These are phyloP conservation scores for Urtica urens DNA, from an alignment of 306 rosid genomes.

Conservation along the genomic window DNA sequence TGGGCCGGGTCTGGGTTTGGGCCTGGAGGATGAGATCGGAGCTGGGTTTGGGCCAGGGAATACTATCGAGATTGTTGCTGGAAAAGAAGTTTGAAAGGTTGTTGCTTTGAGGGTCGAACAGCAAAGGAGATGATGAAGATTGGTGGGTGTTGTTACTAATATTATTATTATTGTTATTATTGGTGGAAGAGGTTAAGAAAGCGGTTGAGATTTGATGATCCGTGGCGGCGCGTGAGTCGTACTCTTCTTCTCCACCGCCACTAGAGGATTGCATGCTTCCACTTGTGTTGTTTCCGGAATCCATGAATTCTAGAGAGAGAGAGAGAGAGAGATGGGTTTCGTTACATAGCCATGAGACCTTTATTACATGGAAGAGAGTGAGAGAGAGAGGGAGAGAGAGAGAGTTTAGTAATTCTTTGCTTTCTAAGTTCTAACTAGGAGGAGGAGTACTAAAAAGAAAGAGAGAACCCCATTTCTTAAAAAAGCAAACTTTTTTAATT, in stretches of 20 bases:
- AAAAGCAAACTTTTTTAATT: not conserved
- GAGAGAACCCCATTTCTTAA: not conserved
- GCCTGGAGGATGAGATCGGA: conserved; percentile 32
- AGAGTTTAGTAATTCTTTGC: conserved; percentile 20
- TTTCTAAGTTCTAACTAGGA: not conserved
- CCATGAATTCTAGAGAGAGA: conserved; percentile 36
- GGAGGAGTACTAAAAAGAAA: not conserved
- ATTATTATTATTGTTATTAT: conserved; percentile 11
- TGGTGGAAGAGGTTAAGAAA: conserved; percentile 25
- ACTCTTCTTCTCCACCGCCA: conserved; percentile 78
- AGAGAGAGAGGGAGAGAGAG: conserved; percentile 1
- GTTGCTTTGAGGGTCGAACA: conserved; percentile 19
- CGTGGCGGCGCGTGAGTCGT: conserved; percentile 67
- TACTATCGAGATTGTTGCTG: conserved; percentile 39
- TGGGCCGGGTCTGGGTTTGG: conserved; percentile 24
- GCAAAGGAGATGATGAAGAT: conserved; percentile 7
- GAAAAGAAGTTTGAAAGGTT: conserved; percentile 39
- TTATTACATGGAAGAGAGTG: not conserved
- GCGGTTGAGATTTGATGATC: conserved; percentile 18
- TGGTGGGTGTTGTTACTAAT: too few relatives aligned
- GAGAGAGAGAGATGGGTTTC: not conserved
- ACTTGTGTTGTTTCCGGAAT: conserved; percentile 62
- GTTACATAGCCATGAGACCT: not conserved
- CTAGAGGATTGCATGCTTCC: conserved; percentile 88
- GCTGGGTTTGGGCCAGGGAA: conserved; percentile 49